Base-by-base conservation (phyloP, 169 alveolate genomes). In the Babesia microti region DNA sequence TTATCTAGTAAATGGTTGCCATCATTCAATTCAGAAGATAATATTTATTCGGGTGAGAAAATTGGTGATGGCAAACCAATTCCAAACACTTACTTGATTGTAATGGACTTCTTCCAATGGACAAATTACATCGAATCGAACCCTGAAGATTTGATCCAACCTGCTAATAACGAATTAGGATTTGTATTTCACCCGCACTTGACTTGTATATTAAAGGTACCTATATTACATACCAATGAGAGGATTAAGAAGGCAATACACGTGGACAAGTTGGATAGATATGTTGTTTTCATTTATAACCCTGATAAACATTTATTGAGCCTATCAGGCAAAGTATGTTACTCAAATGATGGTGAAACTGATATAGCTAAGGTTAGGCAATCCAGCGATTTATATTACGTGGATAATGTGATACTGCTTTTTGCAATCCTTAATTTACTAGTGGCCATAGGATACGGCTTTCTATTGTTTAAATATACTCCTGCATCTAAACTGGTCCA, bases 351-450 rank as follows among this genome's bases (percentile, higher is more conserved):
- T 1, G 32, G 18, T 30, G 21, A 24, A 32, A 44, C 33, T 1
- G 52, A 65, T 37, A 45, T 65, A 18, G 65, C 76, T 1, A 21
- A 36, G 6, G 76, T 54, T n/a, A n/a, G n/a, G n/a, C n/a, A n/a
- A n/a, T n/a, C n/a, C n/a, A n/a, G n/a, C n/a, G n/a, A n/a, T n/a
- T n/a, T n/a, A n/a, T n/a, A n/a, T n/a, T n/a, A n/a, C n/a, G n/a
- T n/a, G n/a, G n/a, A n/a, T n/a, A n/a, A n/a, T n/a, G n/a, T n/a
- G n/a, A n/a, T n/a, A n/a, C n/a, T n/a, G n/a, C n/a, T n/a, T n/a
- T n/a, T n/a, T n/a, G n/a, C n/a, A n/a, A n/a, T n/a, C n/a, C n/a
- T n/a, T n/a, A n/a, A n/a, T n/a, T n/a, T n/a, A n/a, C n/a, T n/a
- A n/a, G n/a, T n/a, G n/a, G n/a, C n/a, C n/a, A n/a, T 27, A 9